Percentiles rank a stretch among this genome's conserved stretches.
phyloP scores from a whole-genome alignment of 805 yeast species.

The Candida anglica region DNA sequence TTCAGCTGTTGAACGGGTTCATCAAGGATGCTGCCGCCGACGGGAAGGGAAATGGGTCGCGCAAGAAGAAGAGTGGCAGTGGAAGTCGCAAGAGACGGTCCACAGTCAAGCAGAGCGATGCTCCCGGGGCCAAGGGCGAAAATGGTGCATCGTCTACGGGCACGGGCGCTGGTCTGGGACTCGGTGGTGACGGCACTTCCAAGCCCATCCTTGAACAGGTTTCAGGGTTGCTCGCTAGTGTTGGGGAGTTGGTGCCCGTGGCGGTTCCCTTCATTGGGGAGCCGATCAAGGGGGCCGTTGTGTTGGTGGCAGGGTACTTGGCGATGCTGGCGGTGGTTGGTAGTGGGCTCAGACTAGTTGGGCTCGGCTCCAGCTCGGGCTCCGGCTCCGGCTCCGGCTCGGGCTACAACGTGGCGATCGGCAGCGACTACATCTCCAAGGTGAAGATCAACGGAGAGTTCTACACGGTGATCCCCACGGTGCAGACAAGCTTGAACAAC shows the following conservation, averaged over 20 bases:
- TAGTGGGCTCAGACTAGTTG: constrained; percentile 3
- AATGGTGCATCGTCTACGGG: no score
- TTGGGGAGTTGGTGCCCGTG: constrained; percentile 24
- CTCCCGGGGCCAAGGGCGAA: constrained; percentile 11
- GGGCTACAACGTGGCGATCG: constrained; percentile 7
- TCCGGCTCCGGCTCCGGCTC: constrained; percentile 12
- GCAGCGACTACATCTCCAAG: constrained; percentile 8
- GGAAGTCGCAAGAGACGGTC: constrained; percentile 8
- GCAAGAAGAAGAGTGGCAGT: constrained; percentile 7
- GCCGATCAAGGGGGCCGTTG: constrained; percentile 17
- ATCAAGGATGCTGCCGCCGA: constrained; percentile 15
- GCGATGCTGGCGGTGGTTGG: constrained; percentile 1
- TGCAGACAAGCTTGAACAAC: constrained; percentile 26
- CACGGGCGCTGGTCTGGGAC: no score
- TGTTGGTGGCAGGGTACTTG: constrained; percentile 12
- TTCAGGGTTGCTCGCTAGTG: constrained; percentile 13
- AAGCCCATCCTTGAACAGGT: constrained; percentile 14
- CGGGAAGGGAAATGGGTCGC: constrained; percentile 8
- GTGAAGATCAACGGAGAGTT: constrained; percentile 29
- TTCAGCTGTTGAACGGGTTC: constrained; percentile 43
- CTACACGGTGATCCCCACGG: constrained; percentile 38
- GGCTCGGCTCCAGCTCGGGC: constrained; percentile 16
- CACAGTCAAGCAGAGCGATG: constrained; percentile 11
- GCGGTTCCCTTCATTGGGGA: constrained; percentile 20
- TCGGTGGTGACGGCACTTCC: no score